Evolutionary conservation across 768 basidiomycete genomes (phyloP).

Genomic region (Lactarius deliciosus): DNA sequence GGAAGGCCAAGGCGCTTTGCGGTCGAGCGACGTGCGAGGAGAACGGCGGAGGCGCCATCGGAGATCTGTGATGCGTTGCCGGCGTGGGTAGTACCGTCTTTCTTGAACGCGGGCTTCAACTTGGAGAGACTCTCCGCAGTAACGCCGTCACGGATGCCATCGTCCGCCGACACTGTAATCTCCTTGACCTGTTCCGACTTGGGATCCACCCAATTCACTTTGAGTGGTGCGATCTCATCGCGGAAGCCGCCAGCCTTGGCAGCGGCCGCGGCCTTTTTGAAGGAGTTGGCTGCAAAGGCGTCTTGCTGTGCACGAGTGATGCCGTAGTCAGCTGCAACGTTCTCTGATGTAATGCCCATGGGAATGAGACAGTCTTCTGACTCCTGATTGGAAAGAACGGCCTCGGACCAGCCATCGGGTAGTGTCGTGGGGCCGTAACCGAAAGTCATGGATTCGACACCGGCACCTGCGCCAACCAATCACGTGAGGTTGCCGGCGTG

Average conservation of each 20-base stretch:
- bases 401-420: slow-evolving; percentile 60
- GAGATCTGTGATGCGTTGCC: slow-evolving; percentile 90
- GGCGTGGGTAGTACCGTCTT: slow-evolving; percentile 76
- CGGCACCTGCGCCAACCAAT: slow-evolving; percentile 53
- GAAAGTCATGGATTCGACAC: slow-evolving; percentile 88
- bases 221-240: slow-evolving; percentile 81
- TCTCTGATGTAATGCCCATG: slow-evolving; percentile 96
- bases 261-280: slow-evolving; percentile 80
- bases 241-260: slow-evolving; percentile 80
- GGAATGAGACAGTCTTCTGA: slow-evolving; percentile 81
- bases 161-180: slow-evolving; percentile 75
- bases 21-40: slow-evolving; percentile 75
- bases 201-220: slow-evolving; percentile 64
- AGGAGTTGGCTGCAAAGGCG: slow-evolving; percentile 78
- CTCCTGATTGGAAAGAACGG: slow-evolving; percentile 62
- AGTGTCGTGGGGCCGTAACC: slow-evolving; percentile 63
- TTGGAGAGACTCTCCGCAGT: slow-evolving; percentile 75
- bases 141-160: slow-evolving; percentile 84
- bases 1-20: slow-evolving; percentile 84
- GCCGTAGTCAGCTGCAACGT: slow-evolving; percentile 75
- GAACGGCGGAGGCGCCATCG: slow-evolving; percentile 89
- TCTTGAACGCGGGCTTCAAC: slow-evolving; percentile 82
- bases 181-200: slow-evolving; percentile 68
- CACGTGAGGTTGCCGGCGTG: not conserved
- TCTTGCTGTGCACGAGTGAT: slow-evolving; percentile 80